A percentile compares a stretch with the other conserved stretches of the same genome.
phyloP scores from a whole-genome alignment of 1,284 basidiomycete genomes.

The Porogramme epimiltina region DNA sequence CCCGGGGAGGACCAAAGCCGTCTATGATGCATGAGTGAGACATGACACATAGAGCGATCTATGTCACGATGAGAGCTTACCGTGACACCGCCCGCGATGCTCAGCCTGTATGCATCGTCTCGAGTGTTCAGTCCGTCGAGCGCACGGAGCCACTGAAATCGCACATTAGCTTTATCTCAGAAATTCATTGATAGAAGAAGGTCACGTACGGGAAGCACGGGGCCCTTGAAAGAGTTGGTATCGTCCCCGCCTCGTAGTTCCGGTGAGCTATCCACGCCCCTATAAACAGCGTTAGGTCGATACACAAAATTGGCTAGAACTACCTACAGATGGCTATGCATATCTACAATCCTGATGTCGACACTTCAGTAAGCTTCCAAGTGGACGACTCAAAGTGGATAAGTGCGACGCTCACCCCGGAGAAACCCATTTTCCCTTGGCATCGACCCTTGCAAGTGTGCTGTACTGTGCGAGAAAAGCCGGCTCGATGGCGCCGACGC shows the following conservation, averaged over 20 bases:
- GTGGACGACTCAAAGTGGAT: too few relatives aligned
- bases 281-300: background rate
- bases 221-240: constrained; percentile 36
- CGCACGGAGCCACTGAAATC: constrained; percentile 41
- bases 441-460: constrained; percentile 11
- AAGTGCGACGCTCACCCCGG: constrained; percentile 18
- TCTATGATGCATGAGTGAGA: background rate
- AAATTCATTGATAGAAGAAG: too few relatives aligned
- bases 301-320: background rate
- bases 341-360: constrained; percentile 5
- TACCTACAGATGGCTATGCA: constrained; percentile 27
- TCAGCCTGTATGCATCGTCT: constrained; percentile 35
- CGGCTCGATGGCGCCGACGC: constrained; percentile 43
- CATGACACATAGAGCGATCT: background rate
- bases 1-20: constrained; percentile 48
- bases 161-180: background rate
- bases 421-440: constrained; percentile 23
- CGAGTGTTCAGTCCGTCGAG: constrained; percentile 47
- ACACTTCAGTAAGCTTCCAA: background rate
- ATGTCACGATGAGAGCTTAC: too few relatives aligned
- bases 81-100: constrained; percentile 48
- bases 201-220: constrained; percentile 34
- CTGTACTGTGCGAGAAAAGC: background rate
- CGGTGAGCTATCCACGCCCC: constrained; percentile 4
- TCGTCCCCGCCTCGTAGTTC: constrained; percentile 31